Evolutionary conservation across 306 rosid genomes (phyloP).

Genomic region (Acacia crassicarpa): DNA sequence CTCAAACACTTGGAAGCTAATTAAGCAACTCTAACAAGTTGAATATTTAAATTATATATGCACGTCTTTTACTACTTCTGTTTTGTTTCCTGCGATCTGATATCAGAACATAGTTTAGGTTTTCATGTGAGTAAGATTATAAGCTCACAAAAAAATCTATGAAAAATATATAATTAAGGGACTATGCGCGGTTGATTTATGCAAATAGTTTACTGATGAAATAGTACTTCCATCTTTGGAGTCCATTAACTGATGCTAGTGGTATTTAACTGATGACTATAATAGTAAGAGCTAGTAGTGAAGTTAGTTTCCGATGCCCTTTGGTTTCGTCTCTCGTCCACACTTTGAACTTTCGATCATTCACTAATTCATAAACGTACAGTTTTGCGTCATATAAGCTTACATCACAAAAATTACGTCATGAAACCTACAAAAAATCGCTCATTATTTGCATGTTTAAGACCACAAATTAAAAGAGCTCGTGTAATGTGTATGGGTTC

Average conservation of each 20-base stretch:
- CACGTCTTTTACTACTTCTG: not conserved
- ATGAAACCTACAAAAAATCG: not conserved
- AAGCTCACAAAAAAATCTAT: not conserved
- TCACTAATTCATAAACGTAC: not conserved
- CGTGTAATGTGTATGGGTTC: not conserved
- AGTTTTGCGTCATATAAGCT: not conserved
- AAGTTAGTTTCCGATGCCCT: not conserved
- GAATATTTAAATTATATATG: not conserved
- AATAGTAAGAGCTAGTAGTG: not conserved
- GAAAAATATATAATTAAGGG: not conserved
- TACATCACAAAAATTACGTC: not conserved
- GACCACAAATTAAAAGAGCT: not conserved
- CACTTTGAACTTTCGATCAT: not conserved
- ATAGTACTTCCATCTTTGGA: not conserved
- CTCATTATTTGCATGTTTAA: not conserved
- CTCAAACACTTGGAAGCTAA: conserved; percentile 6
- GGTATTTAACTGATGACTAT: not conserved
- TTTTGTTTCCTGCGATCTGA: not conserved
- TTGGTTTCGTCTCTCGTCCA: not conserved
- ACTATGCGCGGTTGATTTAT: not conserved
- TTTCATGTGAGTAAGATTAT: not conserved
- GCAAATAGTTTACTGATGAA: not conserved
- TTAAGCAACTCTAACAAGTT: not conserved
- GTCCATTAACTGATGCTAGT: not conserved
- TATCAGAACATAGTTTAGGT: not conserved